phyloP scores from a whole-genome alignment of 805 yeast genomes.

The Spathaspora passalidarum region DNA sequence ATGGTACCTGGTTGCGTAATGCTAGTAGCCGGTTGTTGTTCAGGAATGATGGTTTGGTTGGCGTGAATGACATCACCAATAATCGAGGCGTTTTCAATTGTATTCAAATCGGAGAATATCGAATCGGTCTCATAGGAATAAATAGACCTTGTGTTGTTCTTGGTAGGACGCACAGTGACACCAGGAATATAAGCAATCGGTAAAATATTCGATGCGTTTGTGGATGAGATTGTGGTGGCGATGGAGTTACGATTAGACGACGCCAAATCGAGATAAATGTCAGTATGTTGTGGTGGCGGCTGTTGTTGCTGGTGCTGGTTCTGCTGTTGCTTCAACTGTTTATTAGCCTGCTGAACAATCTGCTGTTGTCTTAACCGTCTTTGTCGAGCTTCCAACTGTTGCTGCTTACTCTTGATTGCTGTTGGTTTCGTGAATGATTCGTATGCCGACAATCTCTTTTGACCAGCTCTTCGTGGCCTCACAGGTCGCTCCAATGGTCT shows the following conservation, averaged over 20 bases:
- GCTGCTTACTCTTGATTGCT: slow-evolving; percentile 12
- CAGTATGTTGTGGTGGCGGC: slow-evolving; percentile 4
- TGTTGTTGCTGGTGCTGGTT: too few species aligned
- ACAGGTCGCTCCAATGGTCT: neutral
- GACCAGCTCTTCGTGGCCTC: slow-evolving; percentile 1
- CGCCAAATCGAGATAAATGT: slow-evolving; percentile 17
- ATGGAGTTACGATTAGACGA: slow-evolving; percentile 29
- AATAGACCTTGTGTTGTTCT: slow-evolving; percentile 42
- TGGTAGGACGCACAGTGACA: slow-evolving; percentile 62
- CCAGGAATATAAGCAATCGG: slow-evolving; percentile 96
- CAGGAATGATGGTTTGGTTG: slow-evolving; percentile 16
- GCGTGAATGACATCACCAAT: slow-evolving; percentile 28
- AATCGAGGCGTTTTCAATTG: slow-evolving; percentile 46
- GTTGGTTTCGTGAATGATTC: slow-evolving; percentile 43
- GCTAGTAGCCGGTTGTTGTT: slow-evolving; percentile 10
- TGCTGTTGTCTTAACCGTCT: slow-evolving; percentile 14
- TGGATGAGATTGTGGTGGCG: slow-evolving; percentile 63
- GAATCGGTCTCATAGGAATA: slow-evolving; percentile 43
- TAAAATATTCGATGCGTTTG: slow-evolving; percentile 81
- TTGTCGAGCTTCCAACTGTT: slow-evolving; percentile 14
- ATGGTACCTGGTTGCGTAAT: slow-evolving; percentile 38
- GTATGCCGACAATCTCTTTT: slow-evolving; percentile 33
- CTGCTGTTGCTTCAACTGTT: slow-evolving; percentile 8
- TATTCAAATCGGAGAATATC: slow-evolving; percentile 41
- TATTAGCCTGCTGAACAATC: slow-evolving; percentile 10